A percentile compares a stretch with the other conserved stretches of the same genome.
These are phyloP conservation scores for Aspergillus bombycis DNA, from an alignment of 2,329 filamentous ascomycete species.

Conservation along the genomic window DNA sequence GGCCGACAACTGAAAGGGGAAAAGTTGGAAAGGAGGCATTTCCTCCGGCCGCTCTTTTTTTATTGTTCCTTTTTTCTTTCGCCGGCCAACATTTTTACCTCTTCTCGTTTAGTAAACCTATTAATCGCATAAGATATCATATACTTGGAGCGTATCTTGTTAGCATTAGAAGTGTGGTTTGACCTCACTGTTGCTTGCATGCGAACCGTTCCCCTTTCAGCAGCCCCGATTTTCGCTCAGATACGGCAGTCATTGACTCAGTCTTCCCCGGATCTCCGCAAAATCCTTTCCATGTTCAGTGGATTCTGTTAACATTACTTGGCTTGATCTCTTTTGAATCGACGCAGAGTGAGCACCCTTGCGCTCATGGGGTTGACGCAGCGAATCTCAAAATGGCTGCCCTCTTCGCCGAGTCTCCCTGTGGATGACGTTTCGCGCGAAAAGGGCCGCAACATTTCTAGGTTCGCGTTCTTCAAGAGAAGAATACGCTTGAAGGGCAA, in stretches of 20 bases:
- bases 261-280: conserved; percentile 7
- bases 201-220: conserved; percentile 14
- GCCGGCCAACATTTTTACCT: conserved; percentile 20
- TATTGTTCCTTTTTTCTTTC: conserved; percentile 26
- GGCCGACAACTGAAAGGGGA: conserved; percentile 32
- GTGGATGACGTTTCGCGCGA: conserved; percentile 51
- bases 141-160: conserved; percentile 8
- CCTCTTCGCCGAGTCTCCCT: conserved; percentile 49
- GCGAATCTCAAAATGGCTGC: conserved; percentile 56
- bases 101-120: conserved; percentile 13
- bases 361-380: conserved; percentile 57
- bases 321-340: conserved; percentile 12
- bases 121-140: conserved; percentile 8
- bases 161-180: conserved; percentile 6
- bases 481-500: conserved; percentile 88
- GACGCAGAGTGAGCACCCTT: conserved; percentile 30
- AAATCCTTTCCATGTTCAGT: conserved; percentile 13
- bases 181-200: conserved; percentile 19
- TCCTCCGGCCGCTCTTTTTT: conserved; percentile 47
- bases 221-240: not conserved
- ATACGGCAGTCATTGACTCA: not conserved
- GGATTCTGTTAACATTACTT: conserved; percentile 15
- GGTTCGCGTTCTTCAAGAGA: conserved; percentile 79
- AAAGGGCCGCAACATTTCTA: conserved; percentile 48
- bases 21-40: conserved; percentile 45